phyloP scores from a whole-genome alignment of 257 asterid genomes.

The Schizonepeta tenuifolia region DNA sequence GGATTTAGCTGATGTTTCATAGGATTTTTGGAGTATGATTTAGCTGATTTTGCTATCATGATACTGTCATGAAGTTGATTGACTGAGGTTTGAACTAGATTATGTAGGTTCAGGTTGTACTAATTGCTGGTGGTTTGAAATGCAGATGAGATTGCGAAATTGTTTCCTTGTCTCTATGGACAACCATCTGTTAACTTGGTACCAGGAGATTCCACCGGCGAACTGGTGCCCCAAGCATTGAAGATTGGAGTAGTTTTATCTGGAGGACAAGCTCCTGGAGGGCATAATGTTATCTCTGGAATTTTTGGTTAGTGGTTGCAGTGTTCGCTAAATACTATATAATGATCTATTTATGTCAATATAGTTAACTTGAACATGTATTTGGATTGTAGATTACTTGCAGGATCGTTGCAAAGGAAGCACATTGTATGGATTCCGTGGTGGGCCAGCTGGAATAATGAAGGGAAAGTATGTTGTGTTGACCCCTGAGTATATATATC shows the following conservation, averaged over 20 bases:
- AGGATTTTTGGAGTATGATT: neutral
- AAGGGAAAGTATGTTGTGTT: conserved; percentile 76
- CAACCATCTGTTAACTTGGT: conserved; percentile 89
- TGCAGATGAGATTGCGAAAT: conserved; percentile 90
- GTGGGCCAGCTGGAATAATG: conserved; percentile 99
- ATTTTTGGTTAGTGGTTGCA: conserved; percentile 64
- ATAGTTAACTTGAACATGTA: neutral
- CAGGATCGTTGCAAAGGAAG: conserved; percentile 91
- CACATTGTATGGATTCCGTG: conserved; percentile 90
- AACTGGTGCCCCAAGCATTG: conserved; percentile 42
- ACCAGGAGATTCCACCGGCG: conserved; percentile 53
- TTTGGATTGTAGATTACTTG: conserved; percentile 71
- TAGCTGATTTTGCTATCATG: neutral
- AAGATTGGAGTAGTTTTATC: conserved; percentile 95
- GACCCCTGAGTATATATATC: conserved; percentile 86
- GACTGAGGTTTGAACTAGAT: neutral
- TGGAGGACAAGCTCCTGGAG: conserved; percentile 99
- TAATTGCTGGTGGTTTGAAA: conserved; percentile 19
- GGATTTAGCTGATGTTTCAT: conserved; percentile 4
- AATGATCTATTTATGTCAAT: neutral
- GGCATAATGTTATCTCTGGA: conserved; percentile 97
- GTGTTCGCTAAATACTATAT: neutral
- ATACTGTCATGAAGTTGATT: conserved; percentile 24
- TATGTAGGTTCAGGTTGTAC: conserved; percentile 5
- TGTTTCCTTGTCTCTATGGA: conserved; percentile 82